Conservation (phyloP, 2,329 filamentous ascomycete genomes). For the Sporothrix phasma region DNA sequence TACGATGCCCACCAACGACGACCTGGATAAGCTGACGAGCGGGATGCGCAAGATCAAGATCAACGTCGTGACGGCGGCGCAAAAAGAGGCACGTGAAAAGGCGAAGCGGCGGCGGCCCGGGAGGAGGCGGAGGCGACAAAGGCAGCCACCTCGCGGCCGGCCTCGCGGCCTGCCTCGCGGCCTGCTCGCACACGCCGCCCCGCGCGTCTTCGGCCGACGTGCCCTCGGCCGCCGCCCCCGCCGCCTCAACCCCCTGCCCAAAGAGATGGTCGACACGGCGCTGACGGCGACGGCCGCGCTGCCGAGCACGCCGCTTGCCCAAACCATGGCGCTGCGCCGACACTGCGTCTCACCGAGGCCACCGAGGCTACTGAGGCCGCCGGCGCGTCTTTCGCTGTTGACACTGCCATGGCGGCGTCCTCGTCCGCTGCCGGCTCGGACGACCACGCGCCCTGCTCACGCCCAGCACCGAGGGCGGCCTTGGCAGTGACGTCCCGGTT, state of each 20-base stretch:
- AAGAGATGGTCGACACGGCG: neutral
- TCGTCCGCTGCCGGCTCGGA: constrained; percentile 10
- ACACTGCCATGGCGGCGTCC: neutral
- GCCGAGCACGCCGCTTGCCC: constrained; percentile 8
- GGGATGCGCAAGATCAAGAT: constrained; percentile 56
- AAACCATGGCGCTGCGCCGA: neutral
- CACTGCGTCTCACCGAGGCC: neutral
- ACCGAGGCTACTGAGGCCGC: neutral
- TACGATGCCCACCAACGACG: constrained; percentile 24
- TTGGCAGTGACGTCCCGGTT: neutral
- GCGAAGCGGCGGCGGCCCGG: constrained; percentile 9
- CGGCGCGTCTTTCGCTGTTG: neutral
- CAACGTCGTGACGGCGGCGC: constrained; percentile 48
- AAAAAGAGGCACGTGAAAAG: constrained; percentile 42
- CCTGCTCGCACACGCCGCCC: too few relatives aligned
- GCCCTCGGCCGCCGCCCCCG: neutral
- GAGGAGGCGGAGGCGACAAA: neutral
- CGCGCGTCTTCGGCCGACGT: neutral
- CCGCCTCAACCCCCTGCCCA: neutral
- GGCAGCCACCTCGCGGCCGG: neutral
- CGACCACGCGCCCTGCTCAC: constrained; percentile 20
- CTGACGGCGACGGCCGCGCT: neutral
- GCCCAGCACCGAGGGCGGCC: constrained; percentile 13
- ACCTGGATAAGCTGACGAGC: constrained; percentile 45
- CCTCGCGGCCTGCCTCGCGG: neutral